Conservation (phyloP, 1,139 yeast species). For the Pichia sp. region DNA sequence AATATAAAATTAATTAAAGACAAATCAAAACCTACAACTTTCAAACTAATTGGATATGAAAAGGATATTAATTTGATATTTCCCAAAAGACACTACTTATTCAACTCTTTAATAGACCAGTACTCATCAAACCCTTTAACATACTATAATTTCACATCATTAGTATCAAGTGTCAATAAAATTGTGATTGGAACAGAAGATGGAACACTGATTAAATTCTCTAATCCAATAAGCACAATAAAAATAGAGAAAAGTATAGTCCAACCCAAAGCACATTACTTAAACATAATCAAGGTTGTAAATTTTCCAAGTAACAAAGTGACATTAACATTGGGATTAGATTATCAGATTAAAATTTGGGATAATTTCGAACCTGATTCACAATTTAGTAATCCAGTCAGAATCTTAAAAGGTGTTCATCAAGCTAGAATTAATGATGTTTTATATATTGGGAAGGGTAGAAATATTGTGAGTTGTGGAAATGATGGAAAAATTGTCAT, state of each 20-base stretch:
- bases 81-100: slow-evolving; percentile 1
- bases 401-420: slow-evolving; percentile 44
- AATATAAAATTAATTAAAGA: not conserved
- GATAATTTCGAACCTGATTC: slow-evolving; percentile 25
- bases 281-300: slow-evolving; percentile 35
- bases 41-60: not conserved
- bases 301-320: slow-evolving; percentile 61
- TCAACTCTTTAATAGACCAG: not conserved
- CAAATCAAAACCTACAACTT: not conserved
- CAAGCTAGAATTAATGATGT: slow-evolving; percentile 39
- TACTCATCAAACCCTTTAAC: not conserved
- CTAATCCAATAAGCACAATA: not conserved
- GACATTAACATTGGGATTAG: slow-evolving; percentile 48
- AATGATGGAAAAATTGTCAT: slow-evolving; percentile 47
- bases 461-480: slow-evolving; percentile 52
- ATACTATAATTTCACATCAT: slow-evolving; percentile 4
- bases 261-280: slow-evolving; percentile 36
- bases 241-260: not conserved
- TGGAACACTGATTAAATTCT: slow-evolving; percentile 33
- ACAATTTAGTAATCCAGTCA: slow-evolving; percentile 39
- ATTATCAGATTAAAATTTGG: slow-evolving; percentile 55
- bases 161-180: not conserved
- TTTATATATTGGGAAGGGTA: slow-evolving; percentile 51
- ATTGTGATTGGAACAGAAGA: slow-evolving; percentile 37
- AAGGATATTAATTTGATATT: slow-evolving; percentile 10